Conservation (phyloP, 2,329 filamentous ascomycete genomes). For the Penicillium sp. region DNA sequence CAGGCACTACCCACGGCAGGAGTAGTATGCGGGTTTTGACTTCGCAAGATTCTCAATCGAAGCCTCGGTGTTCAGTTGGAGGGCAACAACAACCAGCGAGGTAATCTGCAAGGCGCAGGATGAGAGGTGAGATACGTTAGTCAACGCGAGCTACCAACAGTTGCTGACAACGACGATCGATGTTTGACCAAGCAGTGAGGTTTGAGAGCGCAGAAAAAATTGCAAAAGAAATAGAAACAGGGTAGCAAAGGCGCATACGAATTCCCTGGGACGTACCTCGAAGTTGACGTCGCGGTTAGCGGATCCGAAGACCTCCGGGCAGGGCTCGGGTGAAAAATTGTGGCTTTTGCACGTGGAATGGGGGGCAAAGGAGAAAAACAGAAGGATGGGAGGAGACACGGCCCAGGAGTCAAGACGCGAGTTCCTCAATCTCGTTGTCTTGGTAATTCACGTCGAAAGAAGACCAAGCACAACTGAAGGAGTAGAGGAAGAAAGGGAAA, state of each 20-base stretch:
- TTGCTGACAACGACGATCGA: not conserved
- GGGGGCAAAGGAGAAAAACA: slow-evolving; percentile 2
- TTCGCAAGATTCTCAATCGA: not conserved
- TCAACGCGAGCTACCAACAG: not conserved
- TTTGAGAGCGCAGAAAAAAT: not conserved
- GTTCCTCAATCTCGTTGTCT: not conserved
- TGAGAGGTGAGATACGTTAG: slow-evolving; percentile 6
- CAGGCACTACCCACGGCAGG: slow-evolving; percentile 20
- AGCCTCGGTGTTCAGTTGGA: not conserved
- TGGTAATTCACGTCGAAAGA: not conserved
- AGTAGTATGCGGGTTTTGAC: not conserved
- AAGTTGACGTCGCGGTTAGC: slow-evolving; percentile 14
- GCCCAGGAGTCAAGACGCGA: not conserved
- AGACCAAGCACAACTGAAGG: not conserved
- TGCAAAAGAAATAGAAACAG: not conserved
- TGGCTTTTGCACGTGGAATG: slow-evolving; percentile 31
- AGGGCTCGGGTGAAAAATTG: slow-evolving; percentile 18
- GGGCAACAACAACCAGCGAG: slow-evolving; percentile 3
- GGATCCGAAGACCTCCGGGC: slow-evolving; percentile 29
- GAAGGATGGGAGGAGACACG: slow-evolving; percentile 6
- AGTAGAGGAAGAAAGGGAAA: slow-evolving; percentile 1
- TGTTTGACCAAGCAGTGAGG: not conserved
- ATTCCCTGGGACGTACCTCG: slow-evolving; percentile 21
- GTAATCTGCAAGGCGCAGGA: slow-evolving; percentile 10
- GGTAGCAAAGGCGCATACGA: not conserved